Percentiles rank a stretch among this genome's conserved stretches.
Conservation (phyloP, 257 asterid species). For the Nicotiana otophora region DNA sequence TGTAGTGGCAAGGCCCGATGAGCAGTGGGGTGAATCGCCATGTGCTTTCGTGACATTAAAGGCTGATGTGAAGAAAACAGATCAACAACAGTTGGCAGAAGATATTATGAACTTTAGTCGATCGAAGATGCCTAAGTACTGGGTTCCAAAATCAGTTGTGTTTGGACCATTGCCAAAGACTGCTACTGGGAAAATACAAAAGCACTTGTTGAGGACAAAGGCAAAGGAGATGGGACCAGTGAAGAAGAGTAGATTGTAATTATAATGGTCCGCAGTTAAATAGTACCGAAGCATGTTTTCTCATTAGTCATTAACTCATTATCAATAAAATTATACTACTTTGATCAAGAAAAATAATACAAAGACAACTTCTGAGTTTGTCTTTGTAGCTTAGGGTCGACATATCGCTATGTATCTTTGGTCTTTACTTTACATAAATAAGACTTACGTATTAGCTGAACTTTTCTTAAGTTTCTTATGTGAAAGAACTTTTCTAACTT, state of each 20-base stretch:
- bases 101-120: conserved; percentile 74
- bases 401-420: neutral
- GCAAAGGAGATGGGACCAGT: conserved; percentile 89
- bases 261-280: neutral
- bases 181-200: conserved; percentile 94
- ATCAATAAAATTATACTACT: neutral
- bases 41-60: conserved; percentile 82
- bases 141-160: conserved; percentile 87
- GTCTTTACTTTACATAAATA: no score
- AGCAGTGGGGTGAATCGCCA: conserved; percentile 93
- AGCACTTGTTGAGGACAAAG: conserved; percentile 73
- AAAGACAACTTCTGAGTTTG: neutral
- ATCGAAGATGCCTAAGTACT: conserved; percentile 68
- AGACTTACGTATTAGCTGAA: no score
- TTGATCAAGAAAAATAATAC: neutral
- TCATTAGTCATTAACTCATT: neutral
- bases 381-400: neutral
- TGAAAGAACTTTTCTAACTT: no score
- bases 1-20: conserved; percentile 84
- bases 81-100: conserved; percentile 40
- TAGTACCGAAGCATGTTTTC: neutral
- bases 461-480: no score
- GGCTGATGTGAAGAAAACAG: conserved; percentile 29
- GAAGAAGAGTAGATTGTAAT: conserved; percentile 61
- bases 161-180: conserved; percentile 94